Evolutionary conservation across 441 rosid genomes (phyloP), one percentile per base, ranked within the genome.

Genomic region (Macaranga tanarius): DNA sequence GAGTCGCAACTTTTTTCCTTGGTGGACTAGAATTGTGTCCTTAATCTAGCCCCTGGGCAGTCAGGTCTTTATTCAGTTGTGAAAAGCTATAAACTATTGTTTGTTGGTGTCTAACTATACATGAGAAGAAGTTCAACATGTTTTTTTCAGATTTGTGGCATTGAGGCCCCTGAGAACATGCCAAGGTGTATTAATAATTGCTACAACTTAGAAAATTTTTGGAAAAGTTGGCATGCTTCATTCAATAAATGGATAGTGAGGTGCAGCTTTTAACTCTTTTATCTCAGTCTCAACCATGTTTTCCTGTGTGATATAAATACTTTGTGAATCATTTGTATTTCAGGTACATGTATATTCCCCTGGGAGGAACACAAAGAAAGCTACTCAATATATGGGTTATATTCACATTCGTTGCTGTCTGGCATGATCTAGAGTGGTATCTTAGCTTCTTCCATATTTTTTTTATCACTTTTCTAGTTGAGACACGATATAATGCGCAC

Each of bases 221-320:
- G 99, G 99, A 95, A 92, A 91, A 92, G 84, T 64, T 95, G 99
- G 99, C 99, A 95, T 76, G 99, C 99, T 13, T 92, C 99, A 16
- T 95, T 77, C 85, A 95, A 95, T 84, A 95, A 90, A 86, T 95
- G 99, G 99, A 91, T 95, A 77, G 97, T 95, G 78, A 91, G 99
- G 99, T 92, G 78, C 73, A 73, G 56, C 60, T 65, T 62, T 72
- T 50, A 54, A 44, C 74, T 62, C 57, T 68, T 66, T 57, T 48
- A 56, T 65, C 68, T 25, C 75, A 54, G 50, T 70, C 65, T 45
- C 16, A 17, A n/a, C 61, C 55, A 44, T 42, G 23, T 66, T 62
- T 48, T 66, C 42, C 40, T 28, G 12, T 60, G n/a, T 67, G 73
- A 67, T 50, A 45, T 50, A 48, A 57, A 16, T 71, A 26, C 56